Evolutionary conservation across 345 rosid species (phyloP), one percentile per base, ranked within the genome.

Genomic region (Brassica rapa): DNA sequence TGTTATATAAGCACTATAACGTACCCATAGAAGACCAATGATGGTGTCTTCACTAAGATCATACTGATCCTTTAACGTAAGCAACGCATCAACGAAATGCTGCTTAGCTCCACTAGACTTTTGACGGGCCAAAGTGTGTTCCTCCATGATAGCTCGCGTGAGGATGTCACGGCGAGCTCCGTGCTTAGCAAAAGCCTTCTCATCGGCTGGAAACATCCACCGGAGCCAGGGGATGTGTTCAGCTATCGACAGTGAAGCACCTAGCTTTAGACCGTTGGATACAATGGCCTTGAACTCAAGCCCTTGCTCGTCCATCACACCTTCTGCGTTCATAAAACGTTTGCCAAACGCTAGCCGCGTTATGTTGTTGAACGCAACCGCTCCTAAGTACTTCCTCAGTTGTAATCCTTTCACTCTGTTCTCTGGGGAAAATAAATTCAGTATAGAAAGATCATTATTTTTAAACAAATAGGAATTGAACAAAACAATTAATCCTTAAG

Each of bases 221-320:
- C 94, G 88, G 30, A 93, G 98, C 97, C 97, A 95, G 0, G 90
- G 91, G 65, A 95, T 91, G 82, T 93, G 94, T 80, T 95, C 98
- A 1, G 96, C 87, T 85, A 91, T 90, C 24, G 90, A 86, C 0
- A 95, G 85, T 8, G 93, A 87, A 19, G 89, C 98, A 3, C 98
- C 97, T 3, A 91, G 62, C 87, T 89, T 91, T 3, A 89, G 75
- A 6, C 99, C 99, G 14, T 93, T 93, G 8, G 89, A 64, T 19
- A 87, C 90, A 11, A 93, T 78, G 11, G 92, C 96, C 87, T 93
- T 93, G 86, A 95, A 91, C 80, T 91, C 99, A 30, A 70, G 71
- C 10, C 99, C 99, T 83, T 95, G 93, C 77, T 89, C 93, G 37
- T 91, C 97, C 29, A 93, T 85, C 21, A 83, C 73, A 6, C 92